A percentile compares a stretch with the other conserved stretches of the same genome.
phyloP scores from a whole-genome alignment of 2,329 filamentous ascomycete species.

The Grosmannia serpens region DNA sequence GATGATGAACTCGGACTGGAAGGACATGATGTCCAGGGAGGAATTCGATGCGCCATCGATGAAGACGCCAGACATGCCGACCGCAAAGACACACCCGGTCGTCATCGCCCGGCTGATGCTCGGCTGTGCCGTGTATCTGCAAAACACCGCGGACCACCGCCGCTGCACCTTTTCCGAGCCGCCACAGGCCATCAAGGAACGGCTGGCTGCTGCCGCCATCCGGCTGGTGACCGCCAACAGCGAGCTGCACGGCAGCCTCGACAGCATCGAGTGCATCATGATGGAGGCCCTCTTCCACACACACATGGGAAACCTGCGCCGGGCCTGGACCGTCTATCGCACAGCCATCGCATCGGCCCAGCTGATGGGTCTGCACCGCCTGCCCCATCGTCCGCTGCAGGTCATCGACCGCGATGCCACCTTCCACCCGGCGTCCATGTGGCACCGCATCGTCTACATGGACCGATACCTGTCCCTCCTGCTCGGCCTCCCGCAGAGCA shows the following conservation, averaged over 20 bases:
- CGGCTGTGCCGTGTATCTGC: not conserved
- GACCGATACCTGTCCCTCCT: slow-evolving; percentile 25
- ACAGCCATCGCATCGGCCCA: slow-evolving; percentile 28
- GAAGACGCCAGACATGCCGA: not conserved
- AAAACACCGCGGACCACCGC: not conserved
- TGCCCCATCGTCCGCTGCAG: slow-evolving; percentile 1
- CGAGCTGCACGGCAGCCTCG: slow-evolving; percentile 23
- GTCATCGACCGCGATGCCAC: slow-evolving; percentile 5
- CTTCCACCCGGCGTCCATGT: slow-evolving; percentile 12
- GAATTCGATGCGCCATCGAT: not conserved
- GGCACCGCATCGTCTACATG: slow-evolving; percentile 21
- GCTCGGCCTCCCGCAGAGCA: slow-evolving; percentile 18
- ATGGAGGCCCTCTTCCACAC: slow-evolving; percentile 26
- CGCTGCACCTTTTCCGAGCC: slow-evolving; percentile 4
- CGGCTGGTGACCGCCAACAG: slow-evolving; percentile 25
- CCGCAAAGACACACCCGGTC: not conserved
- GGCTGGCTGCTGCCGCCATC: slow-evolving; percentile 19
- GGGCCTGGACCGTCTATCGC: slow-evolving; percentile 24
- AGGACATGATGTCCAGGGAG: not conserved
- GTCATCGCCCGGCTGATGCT: not conserved
- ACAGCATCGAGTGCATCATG: slow-evolving; percentile 30
- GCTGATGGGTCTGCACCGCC: slow-evolving; percentile 24
- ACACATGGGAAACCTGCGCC: slow-evolving; percentile 27
- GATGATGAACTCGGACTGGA: not conserved
- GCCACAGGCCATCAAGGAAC: slow-evolving; percentile 17